Conservation (phyloP, 2,329 filamentous ascomycete species). For the Penicillium sp. region DNA sequence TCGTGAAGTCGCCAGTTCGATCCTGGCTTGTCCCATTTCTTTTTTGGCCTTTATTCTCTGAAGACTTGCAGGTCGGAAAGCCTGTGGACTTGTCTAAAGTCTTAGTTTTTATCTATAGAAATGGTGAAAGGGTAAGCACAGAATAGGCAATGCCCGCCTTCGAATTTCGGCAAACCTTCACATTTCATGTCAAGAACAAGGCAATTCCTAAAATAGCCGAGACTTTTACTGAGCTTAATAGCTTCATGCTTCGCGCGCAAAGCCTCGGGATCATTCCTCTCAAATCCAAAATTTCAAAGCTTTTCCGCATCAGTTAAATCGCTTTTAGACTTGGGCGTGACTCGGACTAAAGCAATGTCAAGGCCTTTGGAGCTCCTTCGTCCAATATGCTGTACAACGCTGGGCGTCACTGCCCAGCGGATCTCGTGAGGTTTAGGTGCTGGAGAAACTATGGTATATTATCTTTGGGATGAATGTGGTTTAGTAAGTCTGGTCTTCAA, state of each 20-base stretch:
- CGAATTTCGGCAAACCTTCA: no score
- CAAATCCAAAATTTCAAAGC: slow-evolving; percentile 26
- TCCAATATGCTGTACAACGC: slow-evolving; percentile 49
- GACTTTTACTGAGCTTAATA: no score
- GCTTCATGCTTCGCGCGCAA: slow-evolving; percentile 1
- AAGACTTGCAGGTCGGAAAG: no score
- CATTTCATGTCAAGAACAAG: no score
- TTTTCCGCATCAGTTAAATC: slow-evolving; percentile 6
- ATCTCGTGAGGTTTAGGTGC: slow-evolving; percentile 20
- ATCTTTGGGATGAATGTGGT: no score
- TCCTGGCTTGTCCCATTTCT: slow-evolving; percentile 6
- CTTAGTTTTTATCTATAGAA: no score
- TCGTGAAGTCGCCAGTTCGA: slow-evolving; percentile 6
- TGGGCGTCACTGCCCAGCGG: slow-evolving; percentile 47
- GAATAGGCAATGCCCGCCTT: no score
- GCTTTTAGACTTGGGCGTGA: neutral
- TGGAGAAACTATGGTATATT: no score
- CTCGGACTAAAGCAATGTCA: neutral
- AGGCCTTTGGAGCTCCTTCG: slow-evolving; percentile 39
- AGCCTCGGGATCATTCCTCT: slow-evolving; percentile 14
- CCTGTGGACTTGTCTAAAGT: no score
- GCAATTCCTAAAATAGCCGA: no score
- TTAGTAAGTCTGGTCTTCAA: no score
- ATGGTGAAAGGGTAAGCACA: no score
- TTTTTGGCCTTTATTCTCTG: neutral